Evolutionary conservation across 768 basidiomycete species (phyloP), one percentile per base, ranked within the genome.

Genomic region (Neoboletus brunneissimus): DNA sequence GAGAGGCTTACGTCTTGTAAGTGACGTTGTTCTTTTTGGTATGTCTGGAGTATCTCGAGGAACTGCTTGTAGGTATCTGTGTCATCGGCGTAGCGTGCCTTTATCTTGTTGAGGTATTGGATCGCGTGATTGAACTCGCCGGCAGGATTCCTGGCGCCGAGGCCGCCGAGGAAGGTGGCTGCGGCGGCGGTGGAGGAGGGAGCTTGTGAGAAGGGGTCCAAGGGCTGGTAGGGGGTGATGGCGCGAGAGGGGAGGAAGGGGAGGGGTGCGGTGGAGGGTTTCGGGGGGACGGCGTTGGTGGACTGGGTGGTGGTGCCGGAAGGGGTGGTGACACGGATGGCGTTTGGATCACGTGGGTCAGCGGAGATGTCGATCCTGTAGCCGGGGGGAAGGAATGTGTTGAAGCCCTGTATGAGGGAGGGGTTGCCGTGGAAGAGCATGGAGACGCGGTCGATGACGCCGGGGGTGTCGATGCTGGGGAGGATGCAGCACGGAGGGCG

Each of bases 31-130:
- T 95, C 90, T 68, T 90, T 91, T 67, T 91, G 89, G 74, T 92
- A 91, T 43, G 87, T 83, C 73, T 94, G 91, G 58, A 94, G 74
- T 46, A 94, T 90, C 74, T 94, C 91, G 63, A 94, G 75, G 67
- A 94, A 94, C 66, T 89, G 86, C 72, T 92, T 92, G 74, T 94
- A 94, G 32, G 89, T 94, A 64, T 94, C 92, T n/a, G 89, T 85
- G 57, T 97, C 94, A 61, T 89, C 85, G 12, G 83, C 74, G 72
- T 88, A 98, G 22, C 94, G 86, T 18, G 86, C 86, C 75, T 98
- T 98, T 78, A 99, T 98, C 78, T 95, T 96, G 82, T 97, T 98
- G 65, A 99, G 86, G 71, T 95, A 99, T 65, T 93, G 86, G 60
- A 98, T 98, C 15, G 97, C 97, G 65, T 96, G 88, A 71, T 89